Percentiles rank a stretch among this genome's conserved stretches.
Conservation (phyloP, 306 rosid genomes). For the Acacia confusa region DNA sequence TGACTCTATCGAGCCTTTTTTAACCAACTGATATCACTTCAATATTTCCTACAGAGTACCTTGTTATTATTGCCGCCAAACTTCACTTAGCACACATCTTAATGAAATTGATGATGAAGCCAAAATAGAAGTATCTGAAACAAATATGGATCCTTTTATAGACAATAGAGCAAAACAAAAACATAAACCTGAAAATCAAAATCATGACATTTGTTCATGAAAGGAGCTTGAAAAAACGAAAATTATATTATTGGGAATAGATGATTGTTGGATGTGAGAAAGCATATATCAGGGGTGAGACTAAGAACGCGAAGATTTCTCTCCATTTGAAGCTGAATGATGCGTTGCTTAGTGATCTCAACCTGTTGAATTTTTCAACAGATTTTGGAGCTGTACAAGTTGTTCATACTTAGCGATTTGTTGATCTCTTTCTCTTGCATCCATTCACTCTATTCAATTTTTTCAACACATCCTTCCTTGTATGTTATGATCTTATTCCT, state of each 20-base stretch:
- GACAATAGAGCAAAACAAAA: too few relatives aligned
- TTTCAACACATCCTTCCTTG: slow-evolving; percentile 21
- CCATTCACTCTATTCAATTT: slow-evolving; percentile 30
- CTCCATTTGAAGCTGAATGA: slow-evolving; percentile 42
- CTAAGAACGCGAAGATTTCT: slow-evolving; percentile 45
- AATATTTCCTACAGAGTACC: too few relatives aligned
- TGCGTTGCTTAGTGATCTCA: slow-evolving; percentile 16
- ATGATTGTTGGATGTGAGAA: not conserved
- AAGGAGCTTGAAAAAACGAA: not conserved
- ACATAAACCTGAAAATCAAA: too few relatives aligned
- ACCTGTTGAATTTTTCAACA: not conserved
- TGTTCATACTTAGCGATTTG: slow-evolving; percentile 31
- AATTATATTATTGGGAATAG: not conserved
- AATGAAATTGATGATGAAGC: too few relatives aligned
- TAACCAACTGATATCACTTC: too few relatives aligned
- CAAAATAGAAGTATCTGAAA: too few relatives aligned
- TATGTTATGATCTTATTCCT: not conserved
- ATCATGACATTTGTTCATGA: too few relatives aligned
- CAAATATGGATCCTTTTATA: too few relatives aligned
- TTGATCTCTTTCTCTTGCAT: slow-evolving; percentile 22
- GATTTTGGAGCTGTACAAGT: slow-evolving; percentile 28
- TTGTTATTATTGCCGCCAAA: too few relatives aligned
- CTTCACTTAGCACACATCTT: too few relatives aligned
- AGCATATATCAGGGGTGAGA: slow-evolving; percentile 38
- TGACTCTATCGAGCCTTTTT: too few relatives aligned